Base-by-base conservation (phyloP, 768 basidiomycete genomes). In the Suillus tomentosus region DNA sequence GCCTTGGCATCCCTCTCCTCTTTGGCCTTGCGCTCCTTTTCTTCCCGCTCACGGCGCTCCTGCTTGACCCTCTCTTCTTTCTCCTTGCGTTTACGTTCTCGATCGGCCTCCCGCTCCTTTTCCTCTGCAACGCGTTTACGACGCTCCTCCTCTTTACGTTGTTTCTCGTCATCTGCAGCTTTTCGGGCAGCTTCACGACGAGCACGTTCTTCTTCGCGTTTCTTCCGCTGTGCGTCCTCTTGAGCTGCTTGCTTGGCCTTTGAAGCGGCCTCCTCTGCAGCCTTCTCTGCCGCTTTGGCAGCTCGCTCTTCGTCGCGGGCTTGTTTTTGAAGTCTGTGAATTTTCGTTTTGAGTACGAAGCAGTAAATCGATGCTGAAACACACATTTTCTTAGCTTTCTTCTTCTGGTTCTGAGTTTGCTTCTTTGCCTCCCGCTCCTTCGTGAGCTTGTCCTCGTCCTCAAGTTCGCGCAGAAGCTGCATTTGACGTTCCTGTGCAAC, bases 341-440 rank as follows among this genome's bases (percentile, higher is more conserved):
- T 61, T 31, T 39, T 57, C 58, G 58, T 66, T 22, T 50, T 50
- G 57, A 37, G 58, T 42, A 64, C 8, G 36, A 62, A 27, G 9
- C 59, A 17, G 27, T 22, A 60, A 37, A 27, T 31, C 19, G 71
- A 66, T 11, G 71, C 83, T 56, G 54, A 68, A 62, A 72, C 81
- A 61, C 69, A 96, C 95, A 82, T 89, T 85, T 95, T 95, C 82
- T 98, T 98, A 78, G 98, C 97, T 84, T 98, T 99, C 85, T 97
- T 99, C 85, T 96, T 96, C 85, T 97, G 95, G 79, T 94, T 93
- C 66, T 89, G 91, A 74, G 92, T 92, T 76, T 94, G 93, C 78
- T 87, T 88, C 85, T 97, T 96, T 62, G 88, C 91, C 79, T 97
- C 96, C 69, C 87, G 86, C 73, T 97, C 95, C 73, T 90, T 90